Percentiles rank a stretch among this genome's conserved stretches.
Evolutionary conservation across 768 basidiomycete genomes (phyloP).

Genomic region (Lactarius deliciosus): DNA sequence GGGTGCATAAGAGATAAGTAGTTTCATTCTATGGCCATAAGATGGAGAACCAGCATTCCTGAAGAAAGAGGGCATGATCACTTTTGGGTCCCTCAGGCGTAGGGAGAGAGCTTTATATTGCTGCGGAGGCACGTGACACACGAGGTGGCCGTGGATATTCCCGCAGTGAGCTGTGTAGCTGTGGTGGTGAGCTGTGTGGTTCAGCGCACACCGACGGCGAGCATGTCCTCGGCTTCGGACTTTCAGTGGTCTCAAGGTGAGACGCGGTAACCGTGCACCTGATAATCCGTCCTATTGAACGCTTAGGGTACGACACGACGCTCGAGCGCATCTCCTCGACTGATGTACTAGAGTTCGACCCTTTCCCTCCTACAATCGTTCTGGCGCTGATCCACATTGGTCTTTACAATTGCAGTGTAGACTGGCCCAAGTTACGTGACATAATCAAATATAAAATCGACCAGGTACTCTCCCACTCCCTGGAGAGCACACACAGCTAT

Average conservation of each 20-base stretch:
- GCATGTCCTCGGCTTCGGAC: constrained; percentile 12
- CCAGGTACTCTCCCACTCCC: constrained; percentile 46
- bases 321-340: constrained; percentile 63
- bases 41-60: background rate
- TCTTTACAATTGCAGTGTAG: constrained; percentile 44
- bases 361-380: background rate
- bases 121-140: background rate
- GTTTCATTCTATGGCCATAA: constrained; percentile 31
- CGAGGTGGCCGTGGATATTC: too few species aligned
- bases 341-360: constrained; percentile 57
- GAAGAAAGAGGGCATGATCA: constrained; percentile 8
- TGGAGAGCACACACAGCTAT: constrained; percentile 7
- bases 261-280: background rate
- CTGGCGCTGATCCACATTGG: background rate
- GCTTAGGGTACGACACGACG: constrained; percentile 55
- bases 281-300: constrained; percentile 7
- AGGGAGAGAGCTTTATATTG: background rate
- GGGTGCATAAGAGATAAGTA: constrained; percentile 66
- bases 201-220: background rate
- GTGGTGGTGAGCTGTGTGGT: background rate
- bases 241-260: constrained; percentile 30
- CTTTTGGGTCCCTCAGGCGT: background rate
- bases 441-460: constrained; percentile 70
- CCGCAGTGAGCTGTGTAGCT: background rate
- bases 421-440: constrained; percentile 69